These are phyloP conservation scores for Leishmania arabica DNA, from an alignment of 208 protist genomes.

Conservation along the genomic window DNA sequence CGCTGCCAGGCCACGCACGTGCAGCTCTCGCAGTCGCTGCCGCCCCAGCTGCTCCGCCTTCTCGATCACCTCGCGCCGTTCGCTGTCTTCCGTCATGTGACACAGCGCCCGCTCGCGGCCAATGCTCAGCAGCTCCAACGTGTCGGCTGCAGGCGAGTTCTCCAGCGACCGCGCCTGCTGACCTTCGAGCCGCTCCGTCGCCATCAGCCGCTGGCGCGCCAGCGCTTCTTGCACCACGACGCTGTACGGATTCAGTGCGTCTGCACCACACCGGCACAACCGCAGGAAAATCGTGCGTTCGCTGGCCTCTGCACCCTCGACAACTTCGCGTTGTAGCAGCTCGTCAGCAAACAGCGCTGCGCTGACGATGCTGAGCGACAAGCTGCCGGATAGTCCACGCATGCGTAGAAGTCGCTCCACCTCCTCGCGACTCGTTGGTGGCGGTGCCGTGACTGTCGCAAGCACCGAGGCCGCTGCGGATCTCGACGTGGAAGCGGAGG, in stretches of 20 bases:
- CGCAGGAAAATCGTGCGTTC: slow-evolving; percentile 23
- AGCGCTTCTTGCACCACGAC: slow-evolving; percentile 16
- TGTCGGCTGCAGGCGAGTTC: background rate
- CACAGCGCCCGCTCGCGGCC: slow-evolving; percentile 30
- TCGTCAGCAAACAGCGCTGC: slow-evolving; percentile 24
- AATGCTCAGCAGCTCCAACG: slow-evolving; percentile 8
- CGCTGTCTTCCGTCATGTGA: slow-evolving; percentile 15
- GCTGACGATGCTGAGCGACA: slow-evolving; percentile 15
- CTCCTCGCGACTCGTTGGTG: slow-evolving; percentile 16
- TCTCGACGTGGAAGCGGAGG: background rate
- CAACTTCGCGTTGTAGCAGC: slow-evolving; percentile 22
- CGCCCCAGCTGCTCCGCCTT: slow-evolving; percentile 18
- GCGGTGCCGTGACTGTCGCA: background rate
- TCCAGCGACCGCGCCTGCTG: slow-evolving; percentile 15
- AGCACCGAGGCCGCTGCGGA: background rate
- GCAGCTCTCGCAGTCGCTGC: slow-evolving; percentile 23
- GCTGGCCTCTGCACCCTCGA: slow-evolving; percentile 22
- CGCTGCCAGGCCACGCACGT: slow-evolving; percentile 21
- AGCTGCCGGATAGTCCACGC: slow-evolving; percentile 4
- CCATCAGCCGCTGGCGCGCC: slow-evolving; percentile 22
- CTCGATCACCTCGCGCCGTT: slow-evolving; percentile 18
- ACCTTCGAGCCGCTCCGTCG: background rate
- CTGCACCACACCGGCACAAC: slow-evolving; percentile 17
- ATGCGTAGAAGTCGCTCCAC: slow-evolving; percentile 20
- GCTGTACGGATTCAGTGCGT: slow-evolving; percentile 14